Evolutionary conservation across 768 basidiomycete genomes (phyloP), one percentile per base, ranked within the genome.

Genomic region (Tricholoma hemisulphureum): DNA sequence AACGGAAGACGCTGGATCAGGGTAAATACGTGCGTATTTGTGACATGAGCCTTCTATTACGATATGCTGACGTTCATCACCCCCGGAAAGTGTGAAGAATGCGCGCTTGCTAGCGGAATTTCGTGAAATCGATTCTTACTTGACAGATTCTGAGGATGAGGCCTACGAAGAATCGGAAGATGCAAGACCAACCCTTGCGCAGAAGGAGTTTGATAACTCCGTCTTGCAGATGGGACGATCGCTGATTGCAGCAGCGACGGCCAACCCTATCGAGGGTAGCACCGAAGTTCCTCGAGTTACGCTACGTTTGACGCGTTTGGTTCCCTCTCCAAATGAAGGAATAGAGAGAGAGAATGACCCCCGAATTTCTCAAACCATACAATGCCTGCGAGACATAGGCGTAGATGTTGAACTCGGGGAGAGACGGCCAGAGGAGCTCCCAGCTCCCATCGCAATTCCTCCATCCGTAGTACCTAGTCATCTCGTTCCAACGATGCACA

Each of bases 41-140:
- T 32, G 26, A 6, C 37, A 56, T 37, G 14, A 50, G 53, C 55
- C 11, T 18, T 29, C 4, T 48, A 8, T 23, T 18, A 23, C 16
- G 21, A 37, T 16, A 26, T 34, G 39, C 50, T 26, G 53, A 7
- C 32, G 31, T n/a, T 29, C 21, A 2, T 53, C 37, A n/a, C n/a
- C 24, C 31, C 35, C 21, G 51, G 26, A 51, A 63, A 95, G 92
- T 9, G 83, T 88, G 9, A 94, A 89, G 65, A 90, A 91, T 59
- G 77, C 85, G 3, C 85, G 90, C 1, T 75, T 96, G 26, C 71
- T 89, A 4, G 81, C 87, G 29, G 93, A 96, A 67, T 89, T 96
- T 61, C 81, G 85, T 32, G 93, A 95, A 72, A 81, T 91, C 29
- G 93, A 95, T 61, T 90, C 89, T 2, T 93, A 92, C 68, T 65